Evolutionary conservation across 208 protist species (phyloP).

Genomic region (Acanthamoeba rhysodes): DNA sequence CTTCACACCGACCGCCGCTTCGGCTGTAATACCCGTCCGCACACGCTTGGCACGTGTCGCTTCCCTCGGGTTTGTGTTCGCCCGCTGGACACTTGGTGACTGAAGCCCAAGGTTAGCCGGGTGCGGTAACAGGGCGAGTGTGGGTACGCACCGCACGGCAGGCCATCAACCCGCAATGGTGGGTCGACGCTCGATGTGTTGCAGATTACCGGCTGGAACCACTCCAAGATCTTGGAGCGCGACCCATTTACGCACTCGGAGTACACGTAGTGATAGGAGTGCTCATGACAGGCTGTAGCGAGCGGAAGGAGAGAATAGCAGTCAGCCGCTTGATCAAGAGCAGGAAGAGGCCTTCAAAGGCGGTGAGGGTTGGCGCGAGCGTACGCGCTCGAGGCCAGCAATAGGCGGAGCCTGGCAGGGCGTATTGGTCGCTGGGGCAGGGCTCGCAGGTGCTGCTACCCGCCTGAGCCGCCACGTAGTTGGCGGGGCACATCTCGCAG

Average conservation of each 20-base stretch:
- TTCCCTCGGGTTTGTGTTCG: neutral
- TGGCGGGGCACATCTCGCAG: conserved; percentile 26
- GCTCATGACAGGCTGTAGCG: neutral
- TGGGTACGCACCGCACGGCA: neutral
- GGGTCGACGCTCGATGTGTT: neutral
- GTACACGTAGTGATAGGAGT: neutral
- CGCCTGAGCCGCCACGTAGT: neutral
- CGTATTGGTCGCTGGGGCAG: conserved; percentile 17
- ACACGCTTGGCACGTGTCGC: neutral
- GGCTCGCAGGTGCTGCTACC: neutral
- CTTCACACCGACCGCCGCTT: neutral
- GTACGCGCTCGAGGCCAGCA: neutral
- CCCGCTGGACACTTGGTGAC: neutral
- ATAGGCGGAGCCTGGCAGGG: neutral
- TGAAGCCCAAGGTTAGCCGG: neutral
- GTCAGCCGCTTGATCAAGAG: neutral
- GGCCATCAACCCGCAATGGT: neutral
- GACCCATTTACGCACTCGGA: neutral
- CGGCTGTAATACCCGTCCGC: neutral
- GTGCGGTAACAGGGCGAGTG: neutral
- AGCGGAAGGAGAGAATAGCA: neutral
- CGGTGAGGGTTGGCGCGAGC: neutral
- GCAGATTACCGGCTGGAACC: conserved; percentile 51
- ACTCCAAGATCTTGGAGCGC: neutral
- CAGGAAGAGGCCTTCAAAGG: no score